These are phyloP conservation scores for Arabidopsis lyrata DNA, from an alignment of 441 rosid genomes.

Conservation along the genomic window DNA sequence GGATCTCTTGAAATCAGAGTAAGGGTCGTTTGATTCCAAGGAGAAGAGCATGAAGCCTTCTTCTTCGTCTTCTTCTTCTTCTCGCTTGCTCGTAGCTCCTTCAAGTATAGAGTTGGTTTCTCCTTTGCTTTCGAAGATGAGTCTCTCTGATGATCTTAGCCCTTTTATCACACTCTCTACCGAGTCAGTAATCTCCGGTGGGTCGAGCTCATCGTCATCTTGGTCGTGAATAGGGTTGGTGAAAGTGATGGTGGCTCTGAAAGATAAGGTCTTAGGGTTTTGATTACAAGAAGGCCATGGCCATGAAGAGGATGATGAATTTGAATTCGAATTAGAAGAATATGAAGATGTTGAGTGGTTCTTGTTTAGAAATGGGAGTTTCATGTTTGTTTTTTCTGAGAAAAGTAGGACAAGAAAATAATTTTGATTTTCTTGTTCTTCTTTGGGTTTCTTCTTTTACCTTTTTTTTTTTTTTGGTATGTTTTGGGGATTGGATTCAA, in stretches of 20 bases:
- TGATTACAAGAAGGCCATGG: slow-evolving; percentile 59
- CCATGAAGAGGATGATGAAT: slow-evolving; percentile 36
- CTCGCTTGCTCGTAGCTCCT: slow-evolving; percentile 39
- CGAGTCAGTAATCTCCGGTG: slow-evolving; percentile 45
- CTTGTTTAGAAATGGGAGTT: slow-evolving; percentile 38
- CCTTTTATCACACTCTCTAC: slow-evolving; percentile 57
- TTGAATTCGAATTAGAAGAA: slow-evolving; percentile 32
- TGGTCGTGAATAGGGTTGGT: slow-evolving; percentile 51
- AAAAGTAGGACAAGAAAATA: slow-evolving; percentile 17
- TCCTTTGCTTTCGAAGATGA: slow-evolving; percentile 60
- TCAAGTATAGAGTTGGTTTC: slow-evolving; percentile 62
- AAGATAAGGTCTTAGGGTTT: slow-evolving; percentile 71
- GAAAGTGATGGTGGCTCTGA: slow-evolving; percentile 41
- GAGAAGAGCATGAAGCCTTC: slow-evolving; percentile 55
- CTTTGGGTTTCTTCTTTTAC: not conserved
- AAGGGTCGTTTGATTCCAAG: slow-evolving; percentile 64
- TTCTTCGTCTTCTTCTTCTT: slow-evolving; percentile 24
- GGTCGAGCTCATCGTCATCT: slow-evolving; percentile 41
- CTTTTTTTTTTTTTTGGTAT: not conserved
- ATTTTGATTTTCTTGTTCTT: slow-evolving; percentile 2
- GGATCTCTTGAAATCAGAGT: slow-evolving; percentile 58
- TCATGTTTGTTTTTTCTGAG: slow-evolving; percentile 36
- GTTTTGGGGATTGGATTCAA: slow-evolving; percentile 10
- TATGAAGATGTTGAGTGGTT: slow-evolving; percentile 36
- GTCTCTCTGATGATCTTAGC: slow-evolving; percentile 53